Evolutionary conservation across 495 filamentous ascomycete species (phyloP), one percentile per base, ranked within the genome.

Genomic region (Polyplosphaeria fusca): DNA sequence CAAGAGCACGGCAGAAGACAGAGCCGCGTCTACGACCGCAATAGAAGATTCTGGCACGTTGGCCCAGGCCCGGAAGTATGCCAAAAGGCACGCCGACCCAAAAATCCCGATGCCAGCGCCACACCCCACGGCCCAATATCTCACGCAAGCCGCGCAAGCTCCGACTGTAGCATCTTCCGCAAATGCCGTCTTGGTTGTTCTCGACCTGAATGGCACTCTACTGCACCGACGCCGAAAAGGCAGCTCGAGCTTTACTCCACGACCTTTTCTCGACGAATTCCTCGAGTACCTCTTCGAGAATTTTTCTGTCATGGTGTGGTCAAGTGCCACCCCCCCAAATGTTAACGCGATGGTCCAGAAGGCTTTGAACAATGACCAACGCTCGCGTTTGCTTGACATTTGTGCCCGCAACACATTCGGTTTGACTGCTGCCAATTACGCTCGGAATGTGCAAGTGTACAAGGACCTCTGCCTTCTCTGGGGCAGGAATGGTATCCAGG

Each of bases 191-290:
- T 82, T 98, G 1, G 70, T 98, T 18, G 80, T 97, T 24, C 82
- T 97, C 51, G 93, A 98, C 68, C 77, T 98, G 0, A 98, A 97
- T 72, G 93, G 94, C 51, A 95, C 94, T 0, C 76, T 98, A 2
- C 76, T 96, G 14, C 74, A 78, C 65, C 88, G 93, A 12, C 83
- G 82, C 26, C 71, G 74, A 9, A 66, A 64, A 4, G 60, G 71
- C 0, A 78, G 84, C 0, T 74, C 70, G 0, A 64, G 63, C n/a
- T 86, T 87, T 67, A 65, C 76, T 2, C 68, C 74, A 41, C 83
- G 93, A 3, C 85, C 86, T 0, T 74, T 76, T 26, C 77, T 92
- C 0, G 43, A 70, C 0, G 24, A 69, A 0, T 97, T 98, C 73
- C 71, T 97, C 0, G 74, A 86, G 57, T 73, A 91, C 46, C 51